Conservation (phyloP, 2,329 filamentous ascomycete genomes). For the Xylariaceae sp. region DNA sequence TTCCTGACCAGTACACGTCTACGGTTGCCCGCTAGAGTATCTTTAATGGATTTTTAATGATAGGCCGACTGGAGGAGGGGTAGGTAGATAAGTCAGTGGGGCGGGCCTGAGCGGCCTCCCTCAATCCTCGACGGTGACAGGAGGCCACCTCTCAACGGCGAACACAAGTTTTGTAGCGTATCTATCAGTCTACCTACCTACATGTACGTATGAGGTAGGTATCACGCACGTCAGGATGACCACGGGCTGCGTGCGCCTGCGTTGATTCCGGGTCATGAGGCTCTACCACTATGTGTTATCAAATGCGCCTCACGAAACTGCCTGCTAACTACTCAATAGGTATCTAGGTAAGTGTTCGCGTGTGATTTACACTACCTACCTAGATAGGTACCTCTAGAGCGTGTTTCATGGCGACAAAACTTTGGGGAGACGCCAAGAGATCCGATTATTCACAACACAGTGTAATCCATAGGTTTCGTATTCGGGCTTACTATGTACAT, state of each 20-base stretch:
- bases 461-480: no score
- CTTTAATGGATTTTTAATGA: slow-evolving; percentile 12
- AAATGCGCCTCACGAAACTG: no score
- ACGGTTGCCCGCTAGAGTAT: slow-evolving; percentile 11
- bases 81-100: slow-evolving; percentile 14
- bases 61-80: slow-evolving; percentile 17
- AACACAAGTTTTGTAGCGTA: not conserved
- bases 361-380: not conserved
- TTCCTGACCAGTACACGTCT: slow-evolving; percentile 8
- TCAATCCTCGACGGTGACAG: not conserved
- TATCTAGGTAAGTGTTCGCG: no score
- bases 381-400: not conserved
- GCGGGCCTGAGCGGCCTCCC: not conserved
- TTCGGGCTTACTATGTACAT: no score
- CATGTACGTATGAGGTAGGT: not conserved
- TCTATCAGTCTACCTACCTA: not conserved
- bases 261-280: not conserved
- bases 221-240: not conserved
- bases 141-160: not conserved
- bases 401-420: not conserved
- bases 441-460: not conserved
- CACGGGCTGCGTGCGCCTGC: not conserved
- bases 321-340: no score
- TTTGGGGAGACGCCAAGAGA: not conserved
- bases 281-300: no score